These are phyloP conservation scores for Boletus huronensis DNA, from an alignment of 768 basidiomycete species.

Conservation along the genomic window DNA sequence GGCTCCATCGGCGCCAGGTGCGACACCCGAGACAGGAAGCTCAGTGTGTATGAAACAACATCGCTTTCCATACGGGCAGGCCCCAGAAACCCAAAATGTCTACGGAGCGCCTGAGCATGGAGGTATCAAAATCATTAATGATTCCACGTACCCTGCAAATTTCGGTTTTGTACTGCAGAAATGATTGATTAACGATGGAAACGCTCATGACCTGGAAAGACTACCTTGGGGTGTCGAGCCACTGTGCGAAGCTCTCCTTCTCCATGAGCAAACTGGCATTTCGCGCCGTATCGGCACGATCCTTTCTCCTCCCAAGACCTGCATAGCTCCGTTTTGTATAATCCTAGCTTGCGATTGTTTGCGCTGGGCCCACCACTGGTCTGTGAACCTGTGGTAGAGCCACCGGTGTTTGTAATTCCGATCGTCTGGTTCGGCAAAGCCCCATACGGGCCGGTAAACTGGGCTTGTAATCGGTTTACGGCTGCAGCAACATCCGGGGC, in stretches of 20 bases:
- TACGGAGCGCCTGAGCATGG: constrained; percentile 29
- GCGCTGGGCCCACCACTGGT: constrained; percentile 70
- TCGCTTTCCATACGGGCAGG: constrained; percentile 88
- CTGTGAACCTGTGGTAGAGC: constrained; percentile 26
- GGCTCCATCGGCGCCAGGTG: constrained; percentile 50
- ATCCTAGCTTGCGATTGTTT: constrained; percentile 84
- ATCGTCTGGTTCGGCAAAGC: constrained; percentile 42
- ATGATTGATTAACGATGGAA: constrained; percentile 16
- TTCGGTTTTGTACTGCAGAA: constrained; percentile 81
- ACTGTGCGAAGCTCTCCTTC: constrained; percentile 84
- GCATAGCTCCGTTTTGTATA: constrained; percentile 91
- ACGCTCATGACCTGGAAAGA: constrained; percentile 11
- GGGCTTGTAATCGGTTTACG: constrained; percentile 58
- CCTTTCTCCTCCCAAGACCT: constrained; percentile 94
- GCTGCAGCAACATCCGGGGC: constrained; percentile 52
- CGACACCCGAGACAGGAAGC: constrained; percentile 60
- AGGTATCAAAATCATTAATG: neutral
- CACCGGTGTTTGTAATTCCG: constrained; percentile 42
- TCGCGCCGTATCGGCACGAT: constrained; percentile 76
- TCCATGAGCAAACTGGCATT: constrained; percentile 93
- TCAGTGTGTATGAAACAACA: constrained; percentile 95
- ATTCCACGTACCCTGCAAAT: constrained; percentile 71
- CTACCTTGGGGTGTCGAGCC: constrained; percentile 84
- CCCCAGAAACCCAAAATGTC: constrained; percentile 94
- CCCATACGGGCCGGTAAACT: constrained; percentile 54